phyloP scores from a whole-genome alignment of 805 yeast genomes.

The Yarrowia porcina region DNA sequence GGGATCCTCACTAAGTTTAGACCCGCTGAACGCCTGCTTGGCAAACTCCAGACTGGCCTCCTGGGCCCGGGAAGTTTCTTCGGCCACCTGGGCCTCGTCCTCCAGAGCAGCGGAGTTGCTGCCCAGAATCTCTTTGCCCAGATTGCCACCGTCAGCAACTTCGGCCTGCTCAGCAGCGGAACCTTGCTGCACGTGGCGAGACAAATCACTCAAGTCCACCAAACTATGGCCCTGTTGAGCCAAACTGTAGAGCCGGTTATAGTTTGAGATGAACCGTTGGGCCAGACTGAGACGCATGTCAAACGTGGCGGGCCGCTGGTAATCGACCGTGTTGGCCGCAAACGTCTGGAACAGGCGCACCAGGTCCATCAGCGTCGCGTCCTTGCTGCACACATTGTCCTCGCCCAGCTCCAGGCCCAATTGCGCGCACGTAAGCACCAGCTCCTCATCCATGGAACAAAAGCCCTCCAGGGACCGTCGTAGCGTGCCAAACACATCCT shows the following conservation, averaged over 20 bases:
- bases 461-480: slow-evolving; percentile 23
- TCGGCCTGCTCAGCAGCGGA: not conserved
- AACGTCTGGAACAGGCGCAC: slow-evolving; percentile 30
- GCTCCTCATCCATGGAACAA: slow-evolving; percentile 29
- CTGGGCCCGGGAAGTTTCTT: not conserved
- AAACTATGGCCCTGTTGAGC: slow-evolving; percentile 27
- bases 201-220: slow-evolving; percentile 7
- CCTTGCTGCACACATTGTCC: slow-evolving; percentile 34
- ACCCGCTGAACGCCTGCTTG: not conserved
- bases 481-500: slow-evolving; percentile 29
- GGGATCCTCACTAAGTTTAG: not conserved
- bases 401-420: slow-evolving; percentile 33
- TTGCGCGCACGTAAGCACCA: slow-evolving; percentile 30
- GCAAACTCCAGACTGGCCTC: slow-evolving; percentile 16
- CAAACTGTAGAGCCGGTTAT: slow-evolving; percentile 29
- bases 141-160: not conserved
- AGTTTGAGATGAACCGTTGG: slow-evolving; percentile 30
- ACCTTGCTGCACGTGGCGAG: not conserved
- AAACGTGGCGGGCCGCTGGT: slow-evolving; percentile 22
- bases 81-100: not conserved
- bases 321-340: slow-evolving; percentile 27
- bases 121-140: slow-evolving; percentile 13
- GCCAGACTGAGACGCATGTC: slow-evolving; percentile 24
- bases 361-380: slow-evolving; percentile 33
- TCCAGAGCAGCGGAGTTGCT: slow-evolving; percentile 2